A percentile compares a stretch with the other conserved stretches of the same genome.
phyloP scores from a whole-genome alignment of 805 yeast genomes.

The Maudiozyma serrabonitensis region DNA sequence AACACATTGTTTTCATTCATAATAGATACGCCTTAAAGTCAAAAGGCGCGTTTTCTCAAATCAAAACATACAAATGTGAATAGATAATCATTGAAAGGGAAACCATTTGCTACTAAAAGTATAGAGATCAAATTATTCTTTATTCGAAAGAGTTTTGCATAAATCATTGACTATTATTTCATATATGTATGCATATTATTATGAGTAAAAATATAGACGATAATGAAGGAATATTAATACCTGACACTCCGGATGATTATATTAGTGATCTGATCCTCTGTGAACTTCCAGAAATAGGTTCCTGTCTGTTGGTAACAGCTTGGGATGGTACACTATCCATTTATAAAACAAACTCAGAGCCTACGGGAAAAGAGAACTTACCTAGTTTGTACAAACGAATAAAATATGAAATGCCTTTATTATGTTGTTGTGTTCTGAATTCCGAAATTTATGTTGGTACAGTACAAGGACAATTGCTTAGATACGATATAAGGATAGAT shows the following conservation, averaged over 20 bases:
- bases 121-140: too few species aligned
- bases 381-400: neutral
- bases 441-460: conserved; percentile 38
- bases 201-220: neutral
- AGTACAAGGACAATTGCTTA: conserved; percentile 45
- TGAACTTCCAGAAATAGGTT: conserved; percentile 20
- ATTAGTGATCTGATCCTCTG: conserved; percentile 21
- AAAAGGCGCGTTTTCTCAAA: too few species aligned
- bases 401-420: conserved; percentile 8
- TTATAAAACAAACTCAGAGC: conserved; percentile 15
- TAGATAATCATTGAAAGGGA: too few species aligned
- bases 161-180: neutral
- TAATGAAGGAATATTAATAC: neutral
- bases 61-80: too few species aligned
- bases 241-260: conserved; percentile 15
- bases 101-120: too few species aligned
- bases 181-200: neutral
- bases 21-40: too few species aligned
- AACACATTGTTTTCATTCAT: too few species aligned
- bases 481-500: conserved; percentile 42
- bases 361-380: neutral
- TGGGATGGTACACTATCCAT: conserved; percentile 50
- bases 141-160: too few species aligned
- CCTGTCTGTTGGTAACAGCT: conserved; percentile 36
- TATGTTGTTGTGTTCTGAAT: conserved; percentile 10